A percentile compares a stretch with the other conserved stretches of the same genome.
phyloP scores from a whole-genome alignment of 2,329 filamentous ascomycete genomes.

The Arthrinium phaeospermum region DNA sequence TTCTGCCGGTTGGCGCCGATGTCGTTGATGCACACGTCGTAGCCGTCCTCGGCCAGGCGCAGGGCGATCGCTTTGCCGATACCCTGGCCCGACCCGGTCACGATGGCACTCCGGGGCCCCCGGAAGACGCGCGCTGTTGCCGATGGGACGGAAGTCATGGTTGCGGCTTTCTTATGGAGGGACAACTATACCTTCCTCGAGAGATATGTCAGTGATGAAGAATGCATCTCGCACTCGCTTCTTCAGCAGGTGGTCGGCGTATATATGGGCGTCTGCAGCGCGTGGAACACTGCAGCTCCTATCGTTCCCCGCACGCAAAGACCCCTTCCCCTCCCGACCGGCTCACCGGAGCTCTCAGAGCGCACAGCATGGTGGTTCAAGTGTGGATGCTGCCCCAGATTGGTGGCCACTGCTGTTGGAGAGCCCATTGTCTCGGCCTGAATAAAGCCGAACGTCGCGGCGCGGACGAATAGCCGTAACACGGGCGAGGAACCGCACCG shows the following conservation, averaged over 20 bases:
- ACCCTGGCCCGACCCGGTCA: constrained; percentile 37
- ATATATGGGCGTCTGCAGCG: background rate
- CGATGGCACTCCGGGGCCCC: constrained; percentile 30
- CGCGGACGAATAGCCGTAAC: background rate
- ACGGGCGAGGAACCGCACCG: background rate
- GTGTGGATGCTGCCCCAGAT: constrained; percentile 15
- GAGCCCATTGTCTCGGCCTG: background rate
- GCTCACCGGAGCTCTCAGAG: background rate
- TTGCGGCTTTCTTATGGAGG: background rate
- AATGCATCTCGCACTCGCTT: background rate
- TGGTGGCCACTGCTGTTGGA: background rate
- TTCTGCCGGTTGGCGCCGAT: constrained; percentile 56
- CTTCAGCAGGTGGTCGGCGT: background rate
- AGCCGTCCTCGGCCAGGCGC: constrained; percentile 68
- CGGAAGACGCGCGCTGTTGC: background rate
- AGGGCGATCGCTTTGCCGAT: constrained; percentile 68
- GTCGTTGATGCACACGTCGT: constrained; percentile 70
- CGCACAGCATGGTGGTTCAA: background rate
- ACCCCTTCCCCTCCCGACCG: background rate
- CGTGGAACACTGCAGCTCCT: background rate
- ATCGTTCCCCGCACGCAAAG: constrained; percentile 7
- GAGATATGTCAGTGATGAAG: background rate
- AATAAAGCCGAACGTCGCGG: background rate
- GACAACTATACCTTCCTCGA: background rate
- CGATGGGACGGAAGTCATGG: background rate